Evolutionary conservation across 139 green algal genomes (phyloP).

Genomic region (Chlorella sp.): DNA sequence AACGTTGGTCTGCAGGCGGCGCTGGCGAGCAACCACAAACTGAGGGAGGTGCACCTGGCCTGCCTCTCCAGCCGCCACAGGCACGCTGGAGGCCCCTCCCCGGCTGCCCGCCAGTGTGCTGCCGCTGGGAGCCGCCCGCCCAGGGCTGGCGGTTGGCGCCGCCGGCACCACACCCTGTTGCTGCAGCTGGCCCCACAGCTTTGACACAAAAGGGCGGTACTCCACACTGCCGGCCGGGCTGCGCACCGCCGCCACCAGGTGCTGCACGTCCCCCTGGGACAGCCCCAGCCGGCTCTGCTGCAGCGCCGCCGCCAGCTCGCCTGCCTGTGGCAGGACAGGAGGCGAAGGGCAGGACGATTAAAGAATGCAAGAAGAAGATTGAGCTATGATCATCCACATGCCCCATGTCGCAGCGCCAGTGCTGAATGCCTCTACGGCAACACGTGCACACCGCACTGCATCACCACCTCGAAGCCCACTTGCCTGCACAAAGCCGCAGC

Average conservation of each 20-base stretch:
- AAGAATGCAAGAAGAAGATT: no score
- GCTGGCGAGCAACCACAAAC: constrained; percentile 15
- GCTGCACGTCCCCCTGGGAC: not conserved
- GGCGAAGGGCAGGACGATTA: no score
- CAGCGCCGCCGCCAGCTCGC: constrained; percentile 19
- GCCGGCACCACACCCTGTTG: not conserved
- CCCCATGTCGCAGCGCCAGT: no score
- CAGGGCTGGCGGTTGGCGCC: not conserved
- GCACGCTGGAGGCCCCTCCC: not conserved
- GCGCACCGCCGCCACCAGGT: not conserved
- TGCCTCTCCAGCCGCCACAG: not conserved
- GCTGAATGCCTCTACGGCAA: no score
- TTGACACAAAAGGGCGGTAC: constrained; percentile 9
- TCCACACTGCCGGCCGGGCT: not conserved
- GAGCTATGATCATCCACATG: no score
- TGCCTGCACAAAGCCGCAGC: not conserved
- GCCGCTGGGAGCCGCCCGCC: not conserved
- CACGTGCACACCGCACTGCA: not conserved
- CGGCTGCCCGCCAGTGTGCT: not conserved
- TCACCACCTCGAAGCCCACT: not conserved
- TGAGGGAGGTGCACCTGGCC: not conserved
- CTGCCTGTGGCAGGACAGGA: not conserved
- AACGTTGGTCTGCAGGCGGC: constrained; percentile 27
- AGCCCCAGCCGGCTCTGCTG: constrained; percentile 24
- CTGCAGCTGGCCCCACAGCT: constrained; percentile 8